Conservation (phyloP, 2,329 filamentous ascomycete genomes). For the Bimuria novae-zelandiae region DNA sequence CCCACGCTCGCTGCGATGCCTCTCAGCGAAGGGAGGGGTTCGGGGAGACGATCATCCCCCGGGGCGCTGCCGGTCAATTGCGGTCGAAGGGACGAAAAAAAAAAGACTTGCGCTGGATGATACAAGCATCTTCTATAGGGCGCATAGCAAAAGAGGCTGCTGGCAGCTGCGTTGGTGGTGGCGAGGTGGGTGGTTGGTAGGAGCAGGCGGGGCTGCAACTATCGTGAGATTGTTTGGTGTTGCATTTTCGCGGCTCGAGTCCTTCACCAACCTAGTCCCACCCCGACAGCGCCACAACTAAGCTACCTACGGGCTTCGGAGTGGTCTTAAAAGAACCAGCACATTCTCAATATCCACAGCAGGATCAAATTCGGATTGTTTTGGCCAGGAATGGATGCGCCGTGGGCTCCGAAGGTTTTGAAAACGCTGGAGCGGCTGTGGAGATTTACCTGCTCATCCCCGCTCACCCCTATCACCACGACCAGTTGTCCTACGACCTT, state of each 20-base stretch:
- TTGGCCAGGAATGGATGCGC: neutral
- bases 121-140: neutral
- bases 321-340: neutral
- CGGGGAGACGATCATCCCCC: neutral
- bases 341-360: neutral
- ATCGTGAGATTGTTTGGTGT: conserved; percentile 7
- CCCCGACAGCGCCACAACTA: neutral
- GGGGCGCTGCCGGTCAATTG: neutral
- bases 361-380: neutral
- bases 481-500: neutral
- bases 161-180: neutral
- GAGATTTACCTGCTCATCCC: neutral
- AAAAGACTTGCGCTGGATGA: neutral
- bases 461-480: neutral
- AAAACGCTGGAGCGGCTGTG: neutral
- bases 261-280: neutral
- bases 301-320: neutral
- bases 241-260: neutral
- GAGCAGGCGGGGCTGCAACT: neutral
- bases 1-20: neutral
- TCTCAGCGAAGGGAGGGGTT: neutral
- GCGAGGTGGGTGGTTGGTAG: neutral
- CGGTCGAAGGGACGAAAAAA: neutral
- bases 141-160: neutral
- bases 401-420: neutral